These are phyloP conservation scores for Articulospora tetracladia DNA, from an alignment of 495 filamentous ascomycete genomes.

Conservation along the genomic window DNA sequence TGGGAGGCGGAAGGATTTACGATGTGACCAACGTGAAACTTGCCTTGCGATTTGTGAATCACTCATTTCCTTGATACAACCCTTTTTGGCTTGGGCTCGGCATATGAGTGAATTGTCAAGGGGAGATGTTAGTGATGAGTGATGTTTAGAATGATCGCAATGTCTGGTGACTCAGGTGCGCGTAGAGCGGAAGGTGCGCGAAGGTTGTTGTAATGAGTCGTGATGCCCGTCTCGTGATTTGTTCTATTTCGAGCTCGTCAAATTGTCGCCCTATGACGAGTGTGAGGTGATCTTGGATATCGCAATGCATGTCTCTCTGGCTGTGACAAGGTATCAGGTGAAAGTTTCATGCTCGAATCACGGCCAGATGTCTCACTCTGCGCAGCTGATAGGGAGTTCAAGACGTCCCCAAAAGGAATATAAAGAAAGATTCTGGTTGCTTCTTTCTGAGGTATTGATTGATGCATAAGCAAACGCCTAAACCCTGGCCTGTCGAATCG, in stretches of 20 bases:
- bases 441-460: too few species aligned
- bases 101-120: too few species aligned
- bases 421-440: conserved; percentile 13
- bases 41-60: neutral
- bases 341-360: conserved; percentile 5
- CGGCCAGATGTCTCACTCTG: neutral
- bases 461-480: neutral
- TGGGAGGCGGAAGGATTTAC: neutral
- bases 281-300: neutral
- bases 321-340: neutral
- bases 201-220: too few species aligned
- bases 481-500: neutral
- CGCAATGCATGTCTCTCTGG: neutral
- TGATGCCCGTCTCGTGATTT: too few species aligned
- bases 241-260: neutral
- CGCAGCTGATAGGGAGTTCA: neutral
- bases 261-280: neutral
- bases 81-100: too few species aligned
- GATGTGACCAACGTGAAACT: neutral
- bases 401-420: neutral
- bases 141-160: too few species aligned
- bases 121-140: too few species aligned
- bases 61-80: neutral
- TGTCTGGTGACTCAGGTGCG: too few species aligned
- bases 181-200: too few species aligned